Base-by-base conservation (phyloP, 352 stramenopile species). In the Ophiocytium majus region DNA sequence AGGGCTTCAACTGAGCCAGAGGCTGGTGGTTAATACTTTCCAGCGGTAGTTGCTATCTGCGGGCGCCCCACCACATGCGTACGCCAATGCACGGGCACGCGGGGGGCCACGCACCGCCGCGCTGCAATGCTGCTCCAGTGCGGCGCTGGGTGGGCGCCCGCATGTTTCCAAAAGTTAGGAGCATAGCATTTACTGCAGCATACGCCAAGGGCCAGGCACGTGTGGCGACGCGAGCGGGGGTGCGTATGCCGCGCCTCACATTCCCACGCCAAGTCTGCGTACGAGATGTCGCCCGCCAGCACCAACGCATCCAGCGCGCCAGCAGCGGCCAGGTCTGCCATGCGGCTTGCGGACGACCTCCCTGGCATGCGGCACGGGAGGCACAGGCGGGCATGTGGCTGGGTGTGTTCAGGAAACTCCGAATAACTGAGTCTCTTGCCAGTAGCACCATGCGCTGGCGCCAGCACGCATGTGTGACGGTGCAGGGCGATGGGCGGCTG, bases 201-300 rank as follows among this genome's bases (percentile, higher is more conserved):
- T n/a, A n/a, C n/a, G n/a, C n/a, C n/a, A n/a, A n/a, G n/a, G n/a
- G n/a, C n/a, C n/a, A n/a, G n/a, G n/a, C n/a, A n/a, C n/a, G n/a
- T n/a, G n/a, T n/a, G n/a, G n/a, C n/a, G n/a, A n/a, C n/a, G n/a
- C n/a, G n/a, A n/a, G n/a, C n/a, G n/a, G n/a, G n/a, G 35, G 32
- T 78, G 32, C 32, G 35, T 14, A 43, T 78, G 5, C 5, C 32
- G 35, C 5, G 5, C 5, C 66, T 78, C 35, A 14, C 66, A 5
- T 35, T 78, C 66, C 5, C 14, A 78, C 32, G 66, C 66, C 35
- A 43, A 14, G 35, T 78, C 66, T 14, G 66, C 66, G 35, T 78
- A 78, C 5, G 66, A 78, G 32, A 78, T 78, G 35, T 78, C 66
- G 66, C 66, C 66, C 5, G 66, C 66, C 5, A 78, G 5, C 5